Evolutionary conservation across 441 rosid genomes (phyloP).

Genomic region (Croton laevigatus): DNA sequence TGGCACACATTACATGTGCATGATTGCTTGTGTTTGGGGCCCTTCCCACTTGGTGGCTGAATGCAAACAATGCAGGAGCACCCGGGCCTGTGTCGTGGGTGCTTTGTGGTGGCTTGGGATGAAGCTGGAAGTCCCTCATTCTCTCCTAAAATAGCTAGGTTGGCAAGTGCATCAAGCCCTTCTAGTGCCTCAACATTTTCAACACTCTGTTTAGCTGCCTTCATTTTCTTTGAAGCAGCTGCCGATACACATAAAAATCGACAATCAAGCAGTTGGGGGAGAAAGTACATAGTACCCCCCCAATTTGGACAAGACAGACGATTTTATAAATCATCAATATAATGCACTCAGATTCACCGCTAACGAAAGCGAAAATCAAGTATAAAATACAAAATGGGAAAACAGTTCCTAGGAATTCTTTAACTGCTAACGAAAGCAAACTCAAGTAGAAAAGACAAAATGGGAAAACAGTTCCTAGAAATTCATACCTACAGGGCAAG

Average conservation of each 20-base stretch:
- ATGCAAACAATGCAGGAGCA: slow-evolving; percentile 97
- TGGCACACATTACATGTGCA: slow-evolving; percentile 85
- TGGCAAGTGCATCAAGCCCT: slow-evolving; percentile 88
- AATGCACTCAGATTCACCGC: too few relatives aligned
- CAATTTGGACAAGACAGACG: slow-evolving; percentile 15
- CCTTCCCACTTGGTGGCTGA: slow-evolving; percentile 98
- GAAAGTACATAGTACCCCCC: slow-evolving; percentile 12
- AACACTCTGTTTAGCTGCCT: slow-evolving; percentile 46
- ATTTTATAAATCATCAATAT: slow-evolving; percentile 13
- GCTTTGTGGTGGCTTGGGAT: slow-evolving; percentile 81
- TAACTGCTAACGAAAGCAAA: too few relatives aligned
- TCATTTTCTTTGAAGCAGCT: slow-evolving; percentile 55
- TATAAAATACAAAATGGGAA: neutral
- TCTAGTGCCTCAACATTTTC: slow-evolving; percentile 51
- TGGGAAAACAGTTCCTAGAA: slow-evolving; percentile 11
- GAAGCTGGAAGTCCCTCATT: slow-evolving; percentile 49
- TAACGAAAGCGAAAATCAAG: neutral
- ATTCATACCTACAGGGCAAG: slow-evolving; percentile 51
- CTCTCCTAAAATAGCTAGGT: slow-evolving; percentile 82
- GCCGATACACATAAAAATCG: slow-evolving; percentile 24
- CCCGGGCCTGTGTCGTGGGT: slow-evolving; percentile 95
- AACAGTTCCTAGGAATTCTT: too few relatives aligned
- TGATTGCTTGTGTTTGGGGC: slow-evolving; percentile 77
- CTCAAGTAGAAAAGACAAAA: slow-evolving; percentile 9
- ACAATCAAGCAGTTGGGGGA: slow-evolving; percentile 18